Base-by-base conservation (phyloP, 768 basidiomycete genomes). In the Kwoniella newhampshirensis region DNA sequence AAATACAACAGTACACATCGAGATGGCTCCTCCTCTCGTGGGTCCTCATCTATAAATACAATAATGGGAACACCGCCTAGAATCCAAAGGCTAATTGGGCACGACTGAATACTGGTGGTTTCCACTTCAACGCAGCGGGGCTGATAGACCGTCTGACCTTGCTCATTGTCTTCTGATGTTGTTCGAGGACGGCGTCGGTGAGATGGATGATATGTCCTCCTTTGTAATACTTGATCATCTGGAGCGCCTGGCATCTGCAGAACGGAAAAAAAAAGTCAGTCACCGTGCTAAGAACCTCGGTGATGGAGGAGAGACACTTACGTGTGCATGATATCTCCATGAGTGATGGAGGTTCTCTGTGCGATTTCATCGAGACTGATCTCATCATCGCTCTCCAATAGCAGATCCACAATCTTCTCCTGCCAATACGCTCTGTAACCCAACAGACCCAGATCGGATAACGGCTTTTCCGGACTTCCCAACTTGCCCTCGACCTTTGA, bases 261-360 rank as follows among this genome's bases (percentile, higher is more conserved):
- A 9, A 13, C 3, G n/a, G 28, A 44, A n/a, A 30, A 41, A 13
- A 27, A 30, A 32, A 51, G 18, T 39, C 42, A 21, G 46, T 1
- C 27, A 44, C 25, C 35, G 32, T 36, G 13, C 32, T 13, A 32
- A 32, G 32, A 13, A 46, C 15, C n/a, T n/a, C n/a, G 25, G 26
- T 48, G 21, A 57, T 12, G 25, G 37, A 21, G 37, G 23, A 27
- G n/a, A 43, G 12, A 18, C 43, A 85, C 91, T 77, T 75, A 97
- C 94, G 96, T 98, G 79, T 96, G 94, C 88, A 94, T 91, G 56
- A 99, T 86, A 75, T 99, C 96, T 27, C 87, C 86, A 67, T 94
- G 92, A 3, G 91, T 92, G 76, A 99, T 93, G 15, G 89, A 82
- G 2, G 94, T 98, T 79, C 85, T 88, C 77, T 93, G 88, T 8